Percentiles rank a stretch among this genome's conserved stretches.
These are phyloP conservation scores for Hypoxylon cercidicola DNA, from an alignment of 495 filamentous ascomycete genomes.

Conservation along the genomic window DNA sequence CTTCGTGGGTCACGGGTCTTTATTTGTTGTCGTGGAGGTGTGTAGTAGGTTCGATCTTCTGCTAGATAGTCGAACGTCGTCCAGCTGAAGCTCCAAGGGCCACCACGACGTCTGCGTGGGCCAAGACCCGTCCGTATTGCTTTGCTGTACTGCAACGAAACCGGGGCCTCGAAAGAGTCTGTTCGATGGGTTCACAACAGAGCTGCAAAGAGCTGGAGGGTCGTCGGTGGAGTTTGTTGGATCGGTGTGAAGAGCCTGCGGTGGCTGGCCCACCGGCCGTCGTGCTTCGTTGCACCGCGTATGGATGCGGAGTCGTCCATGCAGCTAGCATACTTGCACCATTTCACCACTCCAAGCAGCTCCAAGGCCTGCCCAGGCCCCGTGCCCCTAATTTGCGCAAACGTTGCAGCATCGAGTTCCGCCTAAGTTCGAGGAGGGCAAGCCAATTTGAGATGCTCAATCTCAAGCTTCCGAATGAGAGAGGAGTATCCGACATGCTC, in stretches of 20 bases:
- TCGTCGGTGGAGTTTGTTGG: slow-evolving; percentile 22
- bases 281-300: slow-evolving; percentile 30
- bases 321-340: slow-evolving; percentile 22
- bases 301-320: slow-evolving; percentile 29
- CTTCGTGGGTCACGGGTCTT: slow-evolving; percentile 18
- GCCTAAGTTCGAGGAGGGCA: slow-evolving; percentile 1
- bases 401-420: slow-evolving; percentile 9
- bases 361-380: slow-evolving; percentile 14
- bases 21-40: slow-evolving; percentile 29
- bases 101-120: slow-evolving; percentile 15
- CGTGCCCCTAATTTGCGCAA: slow-evolving; percentile 11
- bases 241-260: slow-evolving; percentile 27
- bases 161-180: neutral
- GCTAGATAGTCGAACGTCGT: neutral
- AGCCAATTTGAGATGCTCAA: slow-evolving; percentile 21
- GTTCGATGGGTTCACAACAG: slow-evolving; percentile 21
- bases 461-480: slow-evolving; percentile 23
- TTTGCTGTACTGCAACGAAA: slow-evolving; percentile 3
- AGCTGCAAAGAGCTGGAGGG: slow-evolving; percentile 1
- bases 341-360: slow-evolving; percentile 6
- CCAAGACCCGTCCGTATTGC: slow-evolving; percentile 12
- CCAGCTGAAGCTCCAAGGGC: slow-evolving; percentile 5
- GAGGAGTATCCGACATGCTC: slow-evolving; percentile 19
- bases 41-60: slow-evolving; percentile 21
- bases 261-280: slow-evolving; percentile 27